Base-by-base conservation (phyloP, 2,329 filamentous ascomycete species). In the Fusarium foetens region DNA sequence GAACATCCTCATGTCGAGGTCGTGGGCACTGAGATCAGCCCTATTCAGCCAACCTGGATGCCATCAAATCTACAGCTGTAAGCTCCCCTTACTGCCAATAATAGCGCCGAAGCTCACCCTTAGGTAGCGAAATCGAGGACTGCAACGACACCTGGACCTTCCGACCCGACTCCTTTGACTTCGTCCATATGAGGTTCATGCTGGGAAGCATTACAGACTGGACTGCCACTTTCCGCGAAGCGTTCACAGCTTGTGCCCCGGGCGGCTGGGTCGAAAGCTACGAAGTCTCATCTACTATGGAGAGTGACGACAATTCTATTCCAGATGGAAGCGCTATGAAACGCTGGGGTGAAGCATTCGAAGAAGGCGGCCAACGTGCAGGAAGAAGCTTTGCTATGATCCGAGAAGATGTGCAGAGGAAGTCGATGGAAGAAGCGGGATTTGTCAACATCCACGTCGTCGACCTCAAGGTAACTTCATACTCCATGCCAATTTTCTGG, bases 21-120 rank as follows among this genome's bases (percentile, higher is more conserved):
- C 8, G 31, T 58, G 27, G 68, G 66, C 3, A 70, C 68, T 16
- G 68, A 70, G 5, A 66, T 70, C 7, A 70, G 66, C 5, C 68
- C 68, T 6, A 66, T 66, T 3, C 61, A 70, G 14, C 68, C 68
- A 1, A 57, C 35, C 12, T 70, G 68, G 68, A 35, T 70, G 4
- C 66, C 68, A 1, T 39, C 68, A 5, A 70, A 70, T 10, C 6
- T 66, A 3, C 39, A n/a, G 11, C 60, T 66, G 52, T 58, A 48
- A 31, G 60, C 36, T 3, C 6, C 12, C 8, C 5, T 21, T 23
- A n/a, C 0, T 8, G 17, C 1, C 3, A 2, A 6, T 8, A 5
- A 17, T 3, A 3, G 8, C 3, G 9, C 17, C 2, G 8, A 11
- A 2, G 6, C 16, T 45, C 16, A 19, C 23, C 7, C 2, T 1